These are phyloP conservation scores for Phytophthora ramorum DNA, from an alignment of 352 stramenopile species.

Conservation along the genomic window DNA sequence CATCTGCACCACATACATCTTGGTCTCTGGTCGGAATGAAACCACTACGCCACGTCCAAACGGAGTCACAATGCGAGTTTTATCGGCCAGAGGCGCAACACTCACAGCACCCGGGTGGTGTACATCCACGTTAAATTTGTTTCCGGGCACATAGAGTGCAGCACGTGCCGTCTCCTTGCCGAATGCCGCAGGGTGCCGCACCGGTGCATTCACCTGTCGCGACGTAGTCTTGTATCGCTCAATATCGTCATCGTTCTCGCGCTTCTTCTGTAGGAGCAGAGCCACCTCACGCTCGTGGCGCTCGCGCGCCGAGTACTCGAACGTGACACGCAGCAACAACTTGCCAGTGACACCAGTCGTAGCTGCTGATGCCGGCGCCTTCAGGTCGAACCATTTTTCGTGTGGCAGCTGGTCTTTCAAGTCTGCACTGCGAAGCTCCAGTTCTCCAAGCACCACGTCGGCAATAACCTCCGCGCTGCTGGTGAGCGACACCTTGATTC, in stretches of 20 bases:
- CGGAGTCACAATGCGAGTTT: slow-evolving; percentile 74
- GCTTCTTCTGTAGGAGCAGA: slow-evolving; percentile 59
- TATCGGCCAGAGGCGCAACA: slow-evolving; percentile 71
- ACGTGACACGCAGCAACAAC: slow-evolving; percentile 63
- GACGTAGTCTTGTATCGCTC: slow-evolving; percentile 68
- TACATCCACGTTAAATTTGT: slow-evolving; percentile 65
- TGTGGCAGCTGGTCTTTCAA: slow-evolving; percentile 71
- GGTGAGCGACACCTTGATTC: slow-evolving; percentile 71
- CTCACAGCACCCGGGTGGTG: slow-evolving; percentile 75
- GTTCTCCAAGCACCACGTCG: slow-evolving; percentile 73
- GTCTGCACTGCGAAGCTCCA: slow-evolving; percentile 55
- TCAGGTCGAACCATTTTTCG: slow-evolving; percentile 63
- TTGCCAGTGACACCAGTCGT: slow-evolving; percentile 38
- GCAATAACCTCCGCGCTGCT: slow-evolving; percentile 65
- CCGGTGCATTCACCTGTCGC: slow-evolving; percentile 50
- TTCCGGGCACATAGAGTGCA: slow-evolving; percentile 80
- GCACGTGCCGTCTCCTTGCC: slow-evolving; percentile 53
- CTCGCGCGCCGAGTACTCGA: slow-evolving; percentile 60
- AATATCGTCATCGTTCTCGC: slow-evolving; percentile 71
- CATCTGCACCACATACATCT: slow-evolving; percentile 86
- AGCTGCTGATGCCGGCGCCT: slow-evolving; percentile 38
- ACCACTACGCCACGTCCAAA: slow-evolving; percentile 80
- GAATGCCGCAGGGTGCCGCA: slow-evolving; percentile 76
- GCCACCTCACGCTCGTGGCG: slow-evolving; percentile 51
- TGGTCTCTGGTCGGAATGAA: slow-evolving; percentile 70